Evolutionary conservation across 2,329 filamentous ascomycete genomes (phyloP).

Genomic region (Penicillium aurantiogriseum): DNA sequence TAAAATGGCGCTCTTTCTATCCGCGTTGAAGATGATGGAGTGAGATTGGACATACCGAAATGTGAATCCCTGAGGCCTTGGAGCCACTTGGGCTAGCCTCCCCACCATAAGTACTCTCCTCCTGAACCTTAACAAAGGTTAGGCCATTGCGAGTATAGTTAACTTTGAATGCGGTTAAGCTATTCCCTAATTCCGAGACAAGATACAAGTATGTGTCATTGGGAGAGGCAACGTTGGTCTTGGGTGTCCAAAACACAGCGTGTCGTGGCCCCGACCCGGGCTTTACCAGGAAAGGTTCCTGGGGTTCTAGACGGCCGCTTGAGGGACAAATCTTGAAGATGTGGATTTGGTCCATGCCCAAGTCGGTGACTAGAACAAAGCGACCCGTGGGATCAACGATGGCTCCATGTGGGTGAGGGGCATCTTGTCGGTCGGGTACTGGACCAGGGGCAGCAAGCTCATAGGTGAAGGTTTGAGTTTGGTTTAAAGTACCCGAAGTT

Average conservation of each 20-base stretch:
- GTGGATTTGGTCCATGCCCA: conserved; percentile 56
- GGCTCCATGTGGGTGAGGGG: conserved; percentile 55
- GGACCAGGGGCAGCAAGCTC: conserved; percentile 38
- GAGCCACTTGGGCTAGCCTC: conserved; percentile 7
- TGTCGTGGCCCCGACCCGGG: conserved; percentile 56
- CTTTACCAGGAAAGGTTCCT: conserved; percentile 43
- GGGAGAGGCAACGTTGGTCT: not conserved
- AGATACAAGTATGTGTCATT: conserved; percentile 18
- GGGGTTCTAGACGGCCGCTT: conserved; percentile 49
- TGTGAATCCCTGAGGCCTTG: conserved; percentile 16
- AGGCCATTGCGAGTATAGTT: conserved; percentile 12
- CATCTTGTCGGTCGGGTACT: conserved; percentile 52
- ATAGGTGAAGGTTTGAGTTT: conserved; percentile 17
- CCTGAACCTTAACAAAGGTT: conserved; percentile 12
- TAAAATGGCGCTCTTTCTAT: not conserved
- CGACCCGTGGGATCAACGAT: conserved; percentile 44
- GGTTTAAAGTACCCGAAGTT: conserved; percentile 3
- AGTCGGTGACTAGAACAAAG: conserved; percentile 54
- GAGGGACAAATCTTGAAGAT: conserved; percentile 52
- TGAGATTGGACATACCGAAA: conserved; percentile 10
- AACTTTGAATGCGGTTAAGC: conserved; percentile 19
- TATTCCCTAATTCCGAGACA: conserved; percentile 19
- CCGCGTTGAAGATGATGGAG: not conserved
- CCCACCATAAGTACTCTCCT: conserved; percentile 14
- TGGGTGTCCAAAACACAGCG: conserved; percentile 50